Conservation (phyloP, 805 yeast genomes). For the Candida cerambycidarum region DNA sequence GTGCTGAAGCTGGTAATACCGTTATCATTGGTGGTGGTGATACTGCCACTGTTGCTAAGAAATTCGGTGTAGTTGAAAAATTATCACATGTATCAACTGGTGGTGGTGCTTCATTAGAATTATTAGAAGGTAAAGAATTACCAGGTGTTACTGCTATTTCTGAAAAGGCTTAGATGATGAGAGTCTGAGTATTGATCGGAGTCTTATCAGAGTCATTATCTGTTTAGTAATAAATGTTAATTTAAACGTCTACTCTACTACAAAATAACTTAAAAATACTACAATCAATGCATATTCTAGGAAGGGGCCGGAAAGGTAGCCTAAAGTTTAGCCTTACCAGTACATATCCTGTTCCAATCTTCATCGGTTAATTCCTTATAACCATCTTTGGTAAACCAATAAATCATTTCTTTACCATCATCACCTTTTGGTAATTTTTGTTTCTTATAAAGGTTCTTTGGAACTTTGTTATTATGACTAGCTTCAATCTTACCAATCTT, state of each 20-base stretch:
- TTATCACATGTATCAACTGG: slow-evolving; percentile 98
- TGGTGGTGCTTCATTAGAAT: slow-evolving; percentile 99
- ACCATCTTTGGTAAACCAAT: slow-evolving; percentile 60
- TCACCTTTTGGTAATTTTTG: slow-evolving; percentile 70
- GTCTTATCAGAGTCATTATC: background rate
- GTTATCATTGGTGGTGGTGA: slow-evolving; percentile 99
- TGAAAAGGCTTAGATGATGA: slow-evolving; percentile 45
- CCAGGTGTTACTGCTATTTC: slow-evolving; percentile 97
- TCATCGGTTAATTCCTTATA: slow-evolving; percentile 58
- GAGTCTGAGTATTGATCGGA: background rate
- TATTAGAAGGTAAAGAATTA: slow-evolving; percentile 96
- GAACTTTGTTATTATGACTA: slow-evolving; percentile 81
- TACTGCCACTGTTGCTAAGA: slow-evolving; percentile 98
- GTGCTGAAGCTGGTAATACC: slow-evolving; percentile 85
- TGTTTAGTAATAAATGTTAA: slow-evolving; percentile 2
- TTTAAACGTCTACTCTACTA: slow-evolving; percentile 9
- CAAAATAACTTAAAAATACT: too few species aligned
- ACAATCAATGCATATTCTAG: background rate
- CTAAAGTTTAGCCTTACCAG: slow-evolving; percentile 41
- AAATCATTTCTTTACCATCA: slow-evolving; percentile 58
- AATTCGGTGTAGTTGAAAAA: slow-evolving; percentile 94
- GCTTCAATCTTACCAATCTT: slow-evolving; percentile 62
- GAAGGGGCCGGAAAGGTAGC: too few species aligned
- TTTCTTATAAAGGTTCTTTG: slow-evolving; percentile 65
- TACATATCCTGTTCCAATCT: slow-evolving; percentile 51